Conservation (phyloP, 208 protist genomes). For the Trichomonas vaginalis region DNA sequence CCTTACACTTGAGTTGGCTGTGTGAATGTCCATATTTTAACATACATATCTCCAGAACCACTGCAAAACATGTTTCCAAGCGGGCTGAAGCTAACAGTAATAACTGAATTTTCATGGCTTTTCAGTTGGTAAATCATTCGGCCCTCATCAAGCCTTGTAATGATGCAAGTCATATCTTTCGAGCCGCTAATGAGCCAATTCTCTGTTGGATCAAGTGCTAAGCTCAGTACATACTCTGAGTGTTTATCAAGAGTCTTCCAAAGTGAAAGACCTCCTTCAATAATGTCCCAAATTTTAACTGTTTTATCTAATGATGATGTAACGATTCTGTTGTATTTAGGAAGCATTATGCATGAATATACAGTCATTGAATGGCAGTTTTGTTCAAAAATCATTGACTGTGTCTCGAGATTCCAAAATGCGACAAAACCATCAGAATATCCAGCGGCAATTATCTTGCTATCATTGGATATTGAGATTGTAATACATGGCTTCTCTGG, state of each 20-base stretch:
- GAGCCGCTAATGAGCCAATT: not conserved
- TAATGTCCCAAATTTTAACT: not conserved
- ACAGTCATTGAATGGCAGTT: not conserved
- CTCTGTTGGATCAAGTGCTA: not conserved
- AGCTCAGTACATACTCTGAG: not conserved
- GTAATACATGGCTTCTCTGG: not conserved
- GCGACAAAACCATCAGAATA: not conserved
- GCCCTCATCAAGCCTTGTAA: not conserved
- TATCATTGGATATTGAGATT: not conserved
- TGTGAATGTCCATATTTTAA: not conserved
- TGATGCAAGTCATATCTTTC: not conserved
- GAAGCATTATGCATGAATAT: not conserved
- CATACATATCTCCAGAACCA: not conserved
- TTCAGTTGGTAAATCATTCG: not conserved
- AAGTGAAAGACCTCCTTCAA: not conserved
- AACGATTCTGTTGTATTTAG: not conserved
- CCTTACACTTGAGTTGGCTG: too few relatives aligned
- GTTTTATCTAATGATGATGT: not conserved
- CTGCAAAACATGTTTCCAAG: not conserved
- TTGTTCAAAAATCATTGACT: not conserved
- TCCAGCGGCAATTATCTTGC: not conserved
- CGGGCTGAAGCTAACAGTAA: not conserved
- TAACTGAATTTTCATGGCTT: not conserved
- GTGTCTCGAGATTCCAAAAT: not conserved
- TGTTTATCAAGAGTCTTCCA: not conserved